Evolutionary conservation across 2,329 filamentous ascomycete genomes (phyloP).

Genomic region (Claviceps fusiformis): DNA sequence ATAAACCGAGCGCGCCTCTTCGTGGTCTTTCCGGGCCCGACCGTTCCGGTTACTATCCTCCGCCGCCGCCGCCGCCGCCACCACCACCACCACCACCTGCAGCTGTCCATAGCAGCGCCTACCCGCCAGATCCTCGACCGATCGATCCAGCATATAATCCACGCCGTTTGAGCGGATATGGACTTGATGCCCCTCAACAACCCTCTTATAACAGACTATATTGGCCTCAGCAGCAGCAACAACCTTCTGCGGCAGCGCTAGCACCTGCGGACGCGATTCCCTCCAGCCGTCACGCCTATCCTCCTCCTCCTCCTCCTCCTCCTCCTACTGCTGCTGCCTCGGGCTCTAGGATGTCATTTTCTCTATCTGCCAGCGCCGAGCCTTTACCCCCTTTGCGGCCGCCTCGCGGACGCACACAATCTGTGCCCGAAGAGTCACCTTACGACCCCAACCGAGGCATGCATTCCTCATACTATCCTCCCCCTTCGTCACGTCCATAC

Average conservation of each 20-base stretch:
- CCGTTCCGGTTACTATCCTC: constrained; percentile 15
- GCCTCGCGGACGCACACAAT: constrained; percentile 21
- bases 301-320: constrained; percentile 13
- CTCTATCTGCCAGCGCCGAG: constrained; percentile 21
- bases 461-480: constrained; percentile 20
- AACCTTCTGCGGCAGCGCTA: neutral
- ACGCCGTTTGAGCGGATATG: constrained; percentile 20
- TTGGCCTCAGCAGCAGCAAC: constrained; percentile 19
- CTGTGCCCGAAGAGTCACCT: constrained; percentile 20
- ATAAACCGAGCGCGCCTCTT: constrained; percentile 12
- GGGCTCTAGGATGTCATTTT: constrained; percentile 21
- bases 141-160: constrained; percentile 19
- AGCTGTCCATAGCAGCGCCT: constrained; percentile 12
- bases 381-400: constrained; percentile 26
- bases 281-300: constrained; percentile 11
- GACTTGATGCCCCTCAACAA: constrained; percentile 11
- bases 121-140: constrained; percentile 17
- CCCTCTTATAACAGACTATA: constrained; percentile 17
- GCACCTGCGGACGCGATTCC: constrained; percentile 3
- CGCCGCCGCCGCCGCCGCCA: constrained; percentile 7
- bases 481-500: constrained; percentile 16
- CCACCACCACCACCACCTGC: constrained; percentile 5
- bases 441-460: constrained; percentile 17
- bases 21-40: constrained; percentile 7
- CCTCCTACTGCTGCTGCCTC: constrained; percentile 10